These are phyloP conservation scores for Phlebopus sp. DNA, from an alignment of 1,284 basidiomycete species.

Conservation along the genomic window DNA sequence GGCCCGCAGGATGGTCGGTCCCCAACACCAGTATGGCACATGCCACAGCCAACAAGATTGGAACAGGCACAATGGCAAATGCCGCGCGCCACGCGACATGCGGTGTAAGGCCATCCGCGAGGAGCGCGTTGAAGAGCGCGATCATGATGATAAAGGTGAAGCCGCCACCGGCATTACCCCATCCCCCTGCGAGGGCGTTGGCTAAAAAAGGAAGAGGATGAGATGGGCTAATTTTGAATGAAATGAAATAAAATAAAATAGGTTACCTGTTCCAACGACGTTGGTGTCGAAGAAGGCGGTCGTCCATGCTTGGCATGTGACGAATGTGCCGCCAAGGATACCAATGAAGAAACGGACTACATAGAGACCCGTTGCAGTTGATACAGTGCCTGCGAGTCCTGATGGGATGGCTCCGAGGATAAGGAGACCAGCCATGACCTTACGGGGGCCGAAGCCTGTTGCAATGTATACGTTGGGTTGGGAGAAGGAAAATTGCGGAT, in stretches of 20 bases:
- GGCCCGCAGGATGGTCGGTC: slow-evolving; percentile 59
- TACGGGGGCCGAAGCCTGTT: slow-evolving; percentile 51
- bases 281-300: slow-evolving; percentile 60
- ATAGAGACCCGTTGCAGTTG: slow-evolving; percentile 45
- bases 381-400: slow-evolving; percentile 55
- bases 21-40: slow-evolving; percentile 47
- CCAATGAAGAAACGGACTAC: slow-evolving; percentile 33
- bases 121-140: slow-evolving; percentile 48
- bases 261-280: slow-evolving; percentile 46
- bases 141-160: slow-evolving; percentile 63
- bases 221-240: background rate
- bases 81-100: slow-evolving; percentile 56
- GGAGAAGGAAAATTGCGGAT: slow-evolving; percentile 3
- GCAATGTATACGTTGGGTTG: background rate
- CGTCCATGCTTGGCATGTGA: slow-evolving; percentile 58
- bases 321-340: slow-evolving; percentile 60
- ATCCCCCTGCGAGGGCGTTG: slow-evolving; percentile 52
- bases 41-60: slow-evolving; percentile 49
- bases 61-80: slow-evolving; percentile 60
- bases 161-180: slow-evolving; percentile 52
- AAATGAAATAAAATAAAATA: background rate
- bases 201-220: slow-evolving; percentile 22
- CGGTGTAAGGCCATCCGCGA: slow-evolving; percentile 38
- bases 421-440: slow-evolving; percentile 59
- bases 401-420: slow-evolving; percentile 63